Base-by-base conservation (phyloP, 2,329 filamentous ascomycete genomes). In the Aspergillus phoenicis region DNA sequence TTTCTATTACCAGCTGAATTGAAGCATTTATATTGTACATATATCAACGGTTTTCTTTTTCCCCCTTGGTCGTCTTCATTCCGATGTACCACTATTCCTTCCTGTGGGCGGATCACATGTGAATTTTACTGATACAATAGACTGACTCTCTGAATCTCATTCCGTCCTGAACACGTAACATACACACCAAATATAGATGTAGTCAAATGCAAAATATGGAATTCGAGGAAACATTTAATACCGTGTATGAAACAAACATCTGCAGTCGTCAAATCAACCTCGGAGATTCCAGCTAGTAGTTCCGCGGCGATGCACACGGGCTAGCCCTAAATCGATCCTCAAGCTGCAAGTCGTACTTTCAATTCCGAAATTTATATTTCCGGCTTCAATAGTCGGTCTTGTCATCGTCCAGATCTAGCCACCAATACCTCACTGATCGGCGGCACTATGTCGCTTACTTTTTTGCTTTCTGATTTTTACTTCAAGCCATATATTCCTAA, bases 21-120 rank as follows among this genome's bases (percentile, higher is more conserved):
- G 41, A 53, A 52, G 48, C 57, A 56, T 56, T 58, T 61, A 36
- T 36, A 36, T 4, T 36, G 56, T 59, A 59, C 56, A 62, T 62
- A 58, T 57, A 60, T 28, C 28, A 20, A 28, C 11, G 24, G 53
- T 33, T 56, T 43, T 11, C 24, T 52, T 22, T 33, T 39, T 24
- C 5, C 17, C 51, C 17, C 22, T 8, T 48, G 33, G 33, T 36
- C 33, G 33, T 36, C 33, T 36, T 36, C 33, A 15, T 36, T 13
- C 1, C 5, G 33, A 36, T 13, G 33, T 36, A 13, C 33, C 62
- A 53, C 47, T 61, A 33, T 57, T 30, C 47, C 20, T 59, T 58
- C 28, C 30, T 51, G 30, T 20, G 47, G 33, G 47, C 47, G 13
- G 45, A 49, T 49, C 45, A 28, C 8, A 20, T 51, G 28, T 8